phyloP scores from a whole-genome alignment of 1,284 basidiomycete genomes.

The Neonothopanus nambi region DNA sequence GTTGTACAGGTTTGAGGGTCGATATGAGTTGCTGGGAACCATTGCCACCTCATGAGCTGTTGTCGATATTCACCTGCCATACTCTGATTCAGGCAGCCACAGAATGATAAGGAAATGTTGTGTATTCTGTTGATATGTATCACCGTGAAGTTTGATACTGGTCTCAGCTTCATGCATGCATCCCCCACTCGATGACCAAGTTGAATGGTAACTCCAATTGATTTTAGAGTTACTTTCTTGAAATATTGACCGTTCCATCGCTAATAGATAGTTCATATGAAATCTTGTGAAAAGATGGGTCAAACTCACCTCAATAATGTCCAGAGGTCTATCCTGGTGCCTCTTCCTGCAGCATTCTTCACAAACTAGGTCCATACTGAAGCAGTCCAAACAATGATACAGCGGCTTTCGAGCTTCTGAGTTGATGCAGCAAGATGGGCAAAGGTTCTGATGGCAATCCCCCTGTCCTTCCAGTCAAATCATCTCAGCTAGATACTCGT shows the following conservation, averaged over 20 bases:
- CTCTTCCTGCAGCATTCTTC: slow-evolving; percentile 13
- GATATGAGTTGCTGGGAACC: slow-evolving; percentile 10
- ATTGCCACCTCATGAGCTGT: slow-evolving; percentile 3
- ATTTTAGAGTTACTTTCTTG: not conserved
- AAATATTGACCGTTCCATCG: slow-evolving; percentile 18
- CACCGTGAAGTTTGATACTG: slow-evolving; percentile 7
- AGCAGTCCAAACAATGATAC: slow-evolving; percentile 19
- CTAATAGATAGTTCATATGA: not conserved
- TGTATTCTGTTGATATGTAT: slow-evolving; percentile 9
- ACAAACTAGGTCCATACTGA: slow-evolving; percentile 11
- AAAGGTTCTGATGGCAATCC: too few species aligned
- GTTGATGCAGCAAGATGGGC: too few species aligned
- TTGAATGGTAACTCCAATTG: slow-evolving; percentile 15
- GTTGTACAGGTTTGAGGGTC: slow-evolving; percentile 10
- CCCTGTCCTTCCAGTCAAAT: slow-evolving; percentile 17
- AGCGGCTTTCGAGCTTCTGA: not conserved
- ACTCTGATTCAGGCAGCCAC: not conserved
- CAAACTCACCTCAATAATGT: slow-evolving; percentile 19
- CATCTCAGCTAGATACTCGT: slow-evolving; percentile 16
- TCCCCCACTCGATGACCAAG: slow-evolving; percentile 13
- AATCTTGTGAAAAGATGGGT: not conserved
- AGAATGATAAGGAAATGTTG: not conserved
- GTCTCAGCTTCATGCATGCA: not conserved
- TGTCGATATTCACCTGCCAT: not conserved
- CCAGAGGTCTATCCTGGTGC: slow-evolving; percentile 18